Evolutionary conservation across 2,329 filamentous ascomycete genomes (phyloP), one percentile per base, ranked within the genome.

Genomic region (Colletotrichum sp.): DNA sequence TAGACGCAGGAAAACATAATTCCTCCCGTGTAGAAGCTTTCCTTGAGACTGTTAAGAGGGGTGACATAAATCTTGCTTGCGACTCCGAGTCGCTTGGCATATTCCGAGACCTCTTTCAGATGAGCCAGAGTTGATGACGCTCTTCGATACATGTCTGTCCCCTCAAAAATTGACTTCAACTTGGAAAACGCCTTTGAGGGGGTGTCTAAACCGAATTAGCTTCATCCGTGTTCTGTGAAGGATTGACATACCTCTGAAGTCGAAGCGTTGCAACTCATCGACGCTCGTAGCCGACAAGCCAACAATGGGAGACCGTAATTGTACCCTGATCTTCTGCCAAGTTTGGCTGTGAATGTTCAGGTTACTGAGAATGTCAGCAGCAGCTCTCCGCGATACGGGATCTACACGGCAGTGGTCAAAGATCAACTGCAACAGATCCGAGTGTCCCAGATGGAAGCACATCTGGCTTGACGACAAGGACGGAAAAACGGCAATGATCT

Each of bases 371-470:
- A 94, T 91, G 76, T 98, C 95, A 73, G 97, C 96, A 1, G 95
- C 94, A 7, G 91, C 88, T 12, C 92, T 89, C 55, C 95, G 90
- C 68, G 94, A 92, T 4, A 91, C 87, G 8, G 88, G 83, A 48
- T 93, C 93, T 52, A 99, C 94, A 18, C 95, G 92, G 81, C 96
- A 98, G 80, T 94, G 94, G 69, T 98, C 95, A 82, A 98, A 95
- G n/a, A 98, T 94, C 24, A 95, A 89, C 70, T 96, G 93, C 13
- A 99, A 86, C 4, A 99, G 88, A 82, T 96, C 93, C 0, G 95
- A 95, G 82, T 99, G 97, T 64, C 97, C 97, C 43, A 99, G 84
- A 78, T 98, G 93, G 79, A 98, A 97, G 81, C 94, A 97, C 92
- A 98, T 95, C 30, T 92, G 91, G 4, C 90, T 89, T 1, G 91